Percentiles rank a stretch among this genome's conserved stretches.
Conservation (phyloP, 306 rosid species). For the apple (Malus domestica) region DNA sequence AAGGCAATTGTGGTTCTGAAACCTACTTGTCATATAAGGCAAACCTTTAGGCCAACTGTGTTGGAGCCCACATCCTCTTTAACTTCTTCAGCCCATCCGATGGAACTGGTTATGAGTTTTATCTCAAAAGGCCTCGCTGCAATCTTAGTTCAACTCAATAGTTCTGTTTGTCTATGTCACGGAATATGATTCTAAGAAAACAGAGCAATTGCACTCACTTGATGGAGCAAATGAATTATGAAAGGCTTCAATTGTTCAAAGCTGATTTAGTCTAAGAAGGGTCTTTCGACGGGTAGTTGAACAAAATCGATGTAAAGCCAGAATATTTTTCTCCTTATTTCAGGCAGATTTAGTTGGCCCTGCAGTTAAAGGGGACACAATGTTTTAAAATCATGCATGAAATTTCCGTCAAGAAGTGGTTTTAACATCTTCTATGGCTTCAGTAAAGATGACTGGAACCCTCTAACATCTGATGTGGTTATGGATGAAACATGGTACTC, state of each 20-base stretch:
- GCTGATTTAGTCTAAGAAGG: conserved; percentile 43
- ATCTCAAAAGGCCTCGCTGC: too few relatives aligned
- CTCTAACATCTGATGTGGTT: conserved; percentile 12
- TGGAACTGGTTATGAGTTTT: too few relatives aligned
- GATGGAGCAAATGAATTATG: conserved; percentile 14
- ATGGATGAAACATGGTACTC: conserved; percentile 28
- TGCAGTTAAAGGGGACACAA: conserved; percentile 23
- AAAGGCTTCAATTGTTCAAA: conserved; percentile 31
- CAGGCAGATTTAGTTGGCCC: conserved; percentile 23
- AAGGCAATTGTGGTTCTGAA: background rate
- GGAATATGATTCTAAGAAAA: conserved; percentile 11
- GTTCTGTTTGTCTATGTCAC: background rate
- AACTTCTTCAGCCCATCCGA: too few relatives aligned
- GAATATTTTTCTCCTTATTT: background rate
- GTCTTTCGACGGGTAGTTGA: conserved; percentile 32
- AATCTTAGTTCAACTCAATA: background rate
- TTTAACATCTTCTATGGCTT: conserved; percentile 22
- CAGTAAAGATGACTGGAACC: background rate
- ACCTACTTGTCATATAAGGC: background rate
- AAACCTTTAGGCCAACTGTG: background rate
- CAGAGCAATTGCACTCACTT: conserved; percentile 9
- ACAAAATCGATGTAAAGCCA: background rate
- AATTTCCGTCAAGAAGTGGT: conserved; percentile 18
- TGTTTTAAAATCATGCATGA: conserved; percentile 21
- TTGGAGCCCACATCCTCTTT: too few relatives aligned